These are phyloP conservation scores for Moesziomyces sp. DNA, from an alignment of 1,284 basidiomycete genomes.

Conservation along the genomic window DNA sequence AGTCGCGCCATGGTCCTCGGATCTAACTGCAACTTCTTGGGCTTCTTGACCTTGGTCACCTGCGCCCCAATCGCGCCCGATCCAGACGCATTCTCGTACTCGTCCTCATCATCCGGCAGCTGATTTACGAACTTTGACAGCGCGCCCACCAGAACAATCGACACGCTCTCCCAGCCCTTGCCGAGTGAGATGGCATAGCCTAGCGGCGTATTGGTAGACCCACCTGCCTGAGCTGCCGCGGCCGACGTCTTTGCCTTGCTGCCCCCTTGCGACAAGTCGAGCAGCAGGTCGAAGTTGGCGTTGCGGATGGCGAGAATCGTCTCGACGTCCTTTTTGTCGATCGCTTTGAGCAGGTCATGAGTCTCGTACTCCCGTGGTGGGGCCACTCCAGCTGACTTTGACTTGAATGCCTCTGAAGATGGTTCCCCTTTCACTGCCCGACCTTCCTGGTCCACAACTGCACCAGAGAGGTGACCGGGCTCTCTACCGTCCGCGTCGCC, in stretches of 20 bases:
- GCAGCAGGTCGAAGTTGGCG: constrained; percentile 60
- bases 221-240: constrained; percentile 36
- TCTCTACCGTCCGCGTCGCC: constrained; percentile 10
- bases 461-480: constrained; percentile 33
- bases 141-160: constrained; percentile 60
- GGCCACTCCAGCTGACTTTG: constrained; percentile 3
- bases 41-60: constrained; percentile 27
- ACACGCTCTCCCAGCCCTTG: constrained; percentile 52
- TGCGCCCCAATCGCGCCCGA: constrained; percentile 7
- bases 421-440: background rate
- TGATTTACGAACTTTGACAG: constrained; percentile 64
- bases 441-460: constrained; percentile 7
- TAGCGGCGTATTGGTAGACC: constrained; percentile 50
- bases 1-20: constrained; percentile 50
- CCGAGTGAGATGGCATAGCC: constrained; percentile 61
- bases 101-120: constrained; percentile 60
- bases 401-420: constrained; percentile 2
- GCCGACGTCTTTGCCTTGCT: constrained; percentile 20
- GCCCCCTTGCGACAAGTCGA: constrained; percentile 52
- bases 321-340: constrained; percentile 62
- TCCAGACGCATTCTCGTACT: constrained; percentile 12
- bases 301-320: constrained; percentile 63
- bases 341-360: constrained; percentile 64
- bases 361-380: constrained; percentile 46
- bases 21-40: constrained; percentile 49